Percentiles rank a stretch among this genome's conserved stretches.
Conservation (phyloP, 2,329 filamentous ascomycete genomes). For the Penicillium sp. region DNA sequence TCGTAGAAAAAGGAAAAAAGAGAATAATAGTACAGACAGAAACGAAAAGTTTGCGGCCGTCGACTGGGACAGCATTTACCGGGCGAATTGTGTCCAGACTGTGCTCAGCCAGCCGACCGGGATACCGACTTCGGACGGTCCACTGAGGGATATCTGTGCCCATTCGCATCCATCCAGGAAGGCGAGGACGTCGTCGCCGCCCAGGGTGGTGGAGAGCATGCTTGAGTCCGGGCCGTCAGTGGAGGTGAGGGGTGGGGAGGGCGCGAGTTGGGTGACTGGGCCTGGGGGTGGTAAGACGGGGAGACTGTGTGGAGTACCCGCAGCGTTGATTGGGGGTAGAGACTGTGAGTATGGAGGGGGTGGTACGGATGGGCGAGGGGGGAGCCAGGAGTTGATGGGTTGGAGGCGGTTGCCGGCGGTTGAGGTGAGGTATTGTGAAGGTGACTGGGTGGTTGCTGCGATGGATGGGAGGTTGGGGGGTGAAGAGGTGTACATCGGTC, state of each 20-base stretch:
- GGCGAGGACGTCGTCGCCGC: constrained; percentile 43
- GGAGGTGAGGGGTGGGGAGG: constrained; percentile 36
- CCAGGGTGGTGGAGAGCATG: constrained; percentile 38
- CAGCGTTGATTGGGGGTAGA: constrained; percentile 42
- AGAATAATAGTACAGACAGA: constrained; percentile 34
- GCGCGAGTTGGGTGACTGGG: constrained; percentile 33
- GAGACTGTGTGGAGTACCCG: constrained; percentile 34
- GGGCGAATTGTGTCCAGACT: constrained; percentile 39
- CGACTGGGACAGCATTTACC: constrained; percentile 17
- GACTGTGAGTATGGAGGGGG: constrained; percentile 43
- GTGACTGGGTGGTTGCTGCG: constrained; percentile 29
- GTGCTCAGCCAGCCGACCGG: constrained; percentile 42
- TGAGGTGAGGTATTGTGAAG: constrained; percentile 32
- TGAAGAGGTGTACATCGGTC: constrained; percentile 35
- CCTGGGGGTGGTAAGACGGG: constrained; percentile 43
- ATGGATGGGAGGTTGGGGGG: constrained; percentile 39
- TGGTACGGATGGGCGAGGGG: constrained; percentile 35
- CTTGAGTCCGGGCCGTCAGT: constrained; percentile 30
- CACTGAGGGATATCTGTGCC: constrained; percentile 31
- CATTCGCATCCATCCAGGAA: constrained; percentile 43
- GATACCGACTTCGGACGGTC: constrained; percentile 36
- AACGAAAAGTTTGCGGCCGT: constrained; percentile 2
- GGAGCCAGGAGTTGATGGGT: constrained; percentile 45
- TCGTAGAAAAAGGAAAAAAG: constrained; percentile 17
- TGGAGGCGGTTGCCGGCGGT: constrained; percentile 40